Percentiles rank a stretch among this genome's conserved stretches.
phyloP scores from a whole-genome alignment of 2,329 filamentous ascomycete species.

The Ceratocystis eucalypticola region DNA sequence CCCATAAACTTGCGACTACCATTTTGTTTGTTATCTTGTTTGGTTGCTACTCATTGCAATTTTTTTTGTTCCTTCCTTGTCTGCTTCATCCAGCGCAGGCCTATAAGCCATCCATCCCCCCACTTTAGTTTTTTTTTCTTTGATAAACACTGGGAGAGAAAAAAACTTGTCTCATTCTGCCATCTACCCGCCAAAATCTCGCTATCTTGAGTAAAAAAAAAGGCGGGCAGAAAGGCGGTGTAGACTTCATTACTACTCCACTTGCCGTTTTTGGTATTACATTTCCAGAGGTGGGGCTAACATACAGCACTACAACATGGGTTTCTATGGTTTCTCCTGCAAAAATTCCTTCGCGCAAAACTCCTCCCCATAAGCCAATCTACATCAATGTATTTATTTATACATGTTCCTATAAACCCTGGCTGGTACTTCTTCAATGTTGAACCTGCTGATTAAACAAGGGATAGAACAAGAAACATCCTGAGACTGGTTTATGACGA shows the following conservation, averaged over 20 bases:
- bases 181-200: not conserved
- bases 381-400: not conserved
- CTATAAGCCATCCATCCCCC: not conserved
- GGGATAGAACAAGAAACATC: too few species aligned
- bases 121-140: slow-evolving; percentile 13
- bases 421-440: not conserved
- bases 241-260: slow-evolving; percentile 1
- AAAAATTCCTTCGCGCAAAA: not conserved
- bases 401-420: not conserved
- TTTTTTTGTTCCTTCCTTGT: slow-evolving; percentile 9
- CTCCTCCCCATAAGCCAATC: not conserved
- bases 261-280: slow-evolving; percentile 8
- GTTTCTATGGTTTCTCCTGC: slow-evolving; percentile 1
- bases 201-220: not conserved
- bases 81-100: not conserved
- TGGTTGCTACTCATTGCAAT: not conserved
- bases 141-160: not conserved
- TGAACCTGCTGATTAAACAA: too few species aligned
- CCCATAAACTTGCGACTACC: not conserved
- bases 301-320: not conserved
- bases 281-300: not conserved
- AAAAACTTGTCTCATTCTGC: slow-evolving; percentile 10
- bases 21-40: slow-evolving; percentile 7
- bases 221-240: slow-evolving; percentile 7
- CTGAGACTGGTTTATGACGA: too few species aligned